These are phyloP conservation scores for Sclerospora graminicola DNA, from an alignment of 352 stramenopile species.

Conservation along the genomic window DNA sequence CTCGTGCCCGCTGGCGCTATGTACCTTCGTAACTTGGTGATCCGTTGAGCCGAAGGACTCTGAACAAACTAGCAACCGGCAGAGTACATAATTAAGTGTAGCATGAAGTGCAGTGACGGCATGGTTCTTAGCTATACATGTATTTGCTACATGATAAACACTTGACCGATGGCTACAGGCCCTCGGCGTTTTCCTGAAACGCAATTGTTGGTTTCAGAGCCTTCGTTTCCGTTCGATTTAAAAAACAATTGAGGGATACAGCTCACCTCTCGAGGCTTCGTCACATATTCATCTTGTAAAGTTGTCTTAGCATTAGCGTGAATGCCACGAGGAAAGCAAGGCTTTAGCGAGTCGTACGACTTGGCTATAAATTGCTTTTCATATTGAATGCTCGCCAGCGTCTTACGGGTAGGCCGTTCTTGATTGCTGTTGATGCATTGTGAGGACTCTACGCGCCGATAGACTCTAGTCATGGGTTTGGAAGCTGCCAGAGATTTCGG, in stretches of 20 bases:
- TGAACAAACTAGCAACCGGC: constrained; percentile 4
- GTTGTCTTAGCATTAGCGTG: constrained; percentile 19
- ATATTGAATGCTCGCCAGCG: constrained; percentile 52
- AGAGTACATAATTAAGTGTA: constrained; percentile 14
- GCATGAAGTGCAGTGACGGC: constrained; percentile 2
- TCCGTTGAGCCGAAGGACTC: neutral
- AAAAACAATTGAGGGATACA: constrained; percentile 32
- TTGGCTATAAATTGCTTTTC: constrained; percentile 32
- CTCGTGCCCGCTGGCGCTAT: constrained; percentile 57
- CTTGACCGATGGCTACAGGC: constrained; percentile 37
- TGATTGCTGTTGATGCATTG: constrained; percentile 5
- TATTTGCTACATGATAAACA: constrained; percentile 55
- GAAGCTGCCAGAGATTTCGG: constrained; percentile 5
- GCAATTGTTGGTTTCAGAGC: constrained; percentile 4
- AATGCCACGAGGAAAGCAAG: constrained; percentile 24
- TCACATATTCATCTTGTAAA: constrained; percentile 66
- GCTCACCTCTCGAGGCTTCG: constrained; percentile 44
- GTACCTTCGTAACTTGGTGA: constrained; percentile 30
- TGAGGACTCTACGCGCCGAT: constrained; percentile 23
- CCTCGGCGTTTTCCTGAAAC: constrained; percentile 33
- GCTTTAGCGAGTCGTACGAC: constrained; percentile 13
- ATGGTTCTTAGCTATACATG: constrained; percentile 5
- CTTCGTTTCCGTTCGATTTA: constrained; percentile 1
- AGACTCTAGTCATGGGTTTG: constrained; percentile 55
- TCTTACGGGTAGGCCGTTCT: constrained; percentile 31